Percentiles rank a stretch among this genome's conserved stretches.
These are phyloP conservation scores for Epichloe uncinata DNA, from an alignment of 2,329 filamentous ascomycete genomes.

Conservation along the genomic window DNA sequence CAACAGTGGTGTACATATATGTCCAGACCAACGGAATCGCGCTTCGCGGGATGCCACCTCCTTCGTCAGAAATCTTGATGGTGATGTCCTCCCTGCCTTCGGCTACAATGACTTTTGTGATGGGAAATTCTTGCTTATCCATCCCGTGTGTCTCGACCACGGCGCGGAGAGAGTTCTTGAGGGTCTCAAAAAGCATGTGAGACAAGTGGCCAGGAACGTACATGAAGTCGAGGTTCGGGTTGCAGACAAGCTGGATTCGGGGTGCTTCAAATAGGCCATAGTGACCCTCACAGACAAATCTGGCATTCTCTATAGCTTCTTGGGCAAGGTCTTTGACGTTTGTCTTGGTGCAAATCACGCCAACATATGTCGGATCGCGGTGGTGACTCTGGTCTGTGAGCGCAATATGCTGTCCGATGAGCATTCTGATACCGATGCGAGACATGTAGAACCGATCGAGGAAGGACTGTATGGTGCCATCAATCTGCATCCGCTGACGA, in stretches of 20 bases:
- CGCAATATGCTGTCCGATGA: constrained; percentile 96
- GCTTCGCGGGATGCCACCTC: constrained; percentile 85
- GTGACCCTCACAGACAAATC: constrained; percentile 98
- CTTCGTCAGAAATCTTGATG: constrained; percentile 95
- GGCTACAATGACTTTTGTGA: constrained; percentile 94
- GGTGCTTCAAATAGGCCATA: constrained; percentile 95
- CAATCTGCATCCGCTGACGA: constrained; percentile 94
- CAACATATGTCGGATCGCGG: constrained; percentile 85
- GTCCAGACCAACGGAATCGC: constrained; percentile 98
- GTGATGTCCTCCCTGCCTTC: constrained; percentile 98
- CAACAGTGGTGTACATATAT: constrained; percentile 99
- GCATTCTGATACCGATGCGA: constrained; percentile 96
- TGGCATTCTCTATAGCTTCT: constrained; percentile 94
- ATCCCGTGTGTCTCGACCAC: constrained; percentile 92
- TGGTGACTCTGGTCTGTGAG: constrained; percentile 86
- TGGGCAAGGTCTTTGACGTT: constrained; percentile 90
- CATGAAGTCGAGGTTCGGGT: constrained; percentile 93
- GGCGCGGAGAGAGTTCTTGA: constrained; percentile 95
- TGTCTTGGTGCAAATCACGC: constrained; percentile 97
- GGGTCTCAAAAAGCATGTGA: constrained; percentile 98
- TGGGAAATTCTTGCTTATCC: constrained; percentile 85
- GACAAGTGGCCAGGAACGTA: constrained; percentile 97
- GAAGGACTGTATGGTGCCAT: constrained; percentile 93
- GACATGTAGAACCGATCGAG: constrained; percentile 99
- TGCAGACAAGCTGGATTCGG: constrained; percentile 92